Conservation (phyloP, 2,329 filamentous ascomycete genomes). For the Akanthomyces muscarius region DNA sequence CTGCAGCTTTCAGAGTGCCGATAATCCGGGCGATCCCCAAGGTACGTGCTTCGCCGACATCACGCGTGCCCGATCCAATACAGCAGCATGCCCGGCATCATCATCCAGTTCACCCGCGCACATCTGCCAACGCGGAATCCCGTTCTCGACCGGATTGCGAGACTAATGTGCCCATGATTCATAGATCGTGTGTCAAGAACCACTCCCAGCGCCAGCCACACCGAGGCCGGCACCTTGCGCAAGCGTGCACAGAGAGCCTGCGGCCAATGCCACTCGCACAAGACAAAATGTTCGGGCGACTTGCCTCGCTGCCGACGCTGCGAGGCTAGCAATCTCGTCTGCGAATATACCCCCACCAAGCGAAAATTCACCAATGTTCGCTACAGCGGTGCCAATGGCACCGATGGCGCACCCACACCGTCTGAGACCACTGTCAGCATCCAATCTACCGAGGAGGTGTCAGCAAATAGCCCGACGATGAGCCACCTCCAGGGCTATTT, state of each 20-base stretch:
- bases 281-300: constrained; percentile 42
- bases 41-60: constrained; percentile 18
- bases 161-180: constrained; percentile 7
- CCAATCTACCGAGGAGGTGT: constrained; percentile 9
- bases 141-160: background rate
- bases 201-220: constrained; percentile 37
- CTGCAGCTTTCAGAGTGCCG: constrained; percentile 32
- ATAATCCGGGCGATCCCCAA: constrained; percentile 21
- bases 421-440: background rate
- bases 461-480: constrained; percentile 21
- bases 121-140: background rate
- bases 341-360: constrained; percentile 38
- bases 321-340: constrained; percentile 30
- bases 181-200: constrained; percentile 34
- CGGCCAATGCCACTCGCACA: constrained; percentile 38
- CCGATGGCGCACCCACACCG: constrained; percentile 1
- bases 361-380: constrained; percentile 35
- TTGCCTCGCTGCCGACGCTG: constrained; percentile 38
- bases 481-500: constrained; percentile 20
- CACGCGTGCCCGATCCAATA: background rate
- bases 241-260: constrained; percentile 42
- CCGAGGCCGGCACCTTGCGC: constrained; percentile 39
- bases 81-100: background rate
- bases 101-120: background rate
- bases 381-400: constrained; percentile 21